These are phyloP conservation scores for Vigna nakashimae DNA, from an alignment of 306 rosid species.

Conservation along the genomic window DNA sequence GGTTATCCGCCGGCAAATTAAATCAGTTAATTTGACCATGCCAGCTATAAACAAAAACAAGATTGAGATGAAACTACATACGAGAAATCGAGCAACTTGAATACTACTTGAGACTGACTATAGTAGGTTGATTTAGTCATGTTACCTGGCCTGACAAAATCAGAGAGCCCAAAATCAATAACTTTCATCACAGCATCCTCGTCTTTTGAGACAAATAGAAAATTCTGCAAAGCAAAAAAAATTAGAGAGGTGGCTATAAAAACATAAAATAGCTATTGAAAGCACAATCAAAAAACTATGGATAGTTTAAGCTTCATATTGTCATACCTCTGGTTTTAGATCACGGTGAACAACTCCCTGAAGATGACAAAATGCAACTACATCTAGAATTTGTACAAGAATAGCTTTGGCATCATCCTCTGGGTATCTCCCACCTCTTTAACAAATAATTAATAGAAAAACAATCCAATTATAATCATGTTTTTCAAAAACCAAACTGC, in stretches of 20 bases:
- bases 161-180: conserved; percentile 98
- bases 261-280: conserved; percentile 23
- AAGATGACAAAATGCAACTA: conserved; percentile 86
- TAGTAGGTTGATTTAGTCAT: conserved; percentile 32
- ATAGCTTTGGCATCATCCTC: conserved; percentile 93
- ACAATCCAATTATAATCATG: conserved; percentile 41
- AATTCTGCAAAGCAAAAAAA: conserved; percentile 70
- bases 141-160: conserved; percentile 89
- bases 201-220: conserved; percentile 80
- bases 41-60: conserved; percentile 22
- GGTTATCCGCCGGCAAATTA: conserved; percentile 32
- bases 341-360: conserved; percentile 98
- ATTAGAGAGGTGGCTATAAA: conserved; percentile 18
- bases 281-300: conserved; percentile 36
- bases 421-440: conserved; percentile 94
- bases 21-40: conserved; percentile 27
- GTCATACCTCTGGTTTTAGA: conserved; percentile 92
- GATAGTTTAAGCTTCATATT: conserved; percentile 35
- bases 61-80: background rate
- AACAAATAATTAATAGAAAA: conserved; percentile 40
- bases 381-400: conserved; percentile 83
- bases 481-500: conserved; percentile 35
- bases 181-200: conserved; percentile 82
- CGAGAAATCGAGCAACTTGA: conserved; percentile 29
- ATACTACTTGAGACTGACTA: conserved; percentile 30